These are phyloP conservation scores for Pyrus hybrid DNA, from an alignment of 331 rosid genomes.

Conservation along the genomic window DNA sequence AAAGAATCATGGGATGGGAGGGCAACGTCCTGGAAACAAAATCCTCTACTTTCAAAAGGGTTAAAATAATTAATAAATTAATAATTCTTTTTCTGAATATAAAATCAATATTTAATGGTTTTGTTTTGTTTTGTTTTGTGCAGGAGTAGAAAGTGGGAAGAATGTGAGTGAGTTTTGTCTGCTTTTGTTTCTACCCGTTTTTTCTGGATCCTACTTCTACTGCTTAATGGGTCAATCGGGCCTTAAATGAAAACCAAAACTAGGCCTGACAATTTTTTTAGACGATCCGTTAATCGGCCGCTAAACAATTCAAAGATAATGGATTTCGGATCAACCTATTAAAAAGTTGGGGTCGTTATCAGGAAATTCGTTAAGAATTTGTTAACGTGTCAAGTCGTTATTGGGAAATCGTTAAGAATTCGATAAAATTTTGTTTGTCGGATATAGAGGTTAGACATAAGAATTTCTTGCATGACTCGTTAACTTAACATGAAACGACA, in stretches of 20 bases:
- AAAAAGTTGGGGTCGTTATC: no score
- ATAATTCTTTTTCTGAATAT: not conserved
- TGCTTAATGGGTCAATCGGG: not conserved
- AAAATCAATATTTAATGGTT: not conserved
- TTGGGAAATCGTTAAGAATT: no score
- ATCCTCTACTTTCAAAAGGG: not conserved
- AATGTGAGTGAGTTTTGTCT: not conserved
- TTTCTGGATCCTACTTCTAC: not conserved
- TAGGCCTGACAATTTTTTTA: no score
- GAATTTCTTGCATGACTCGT: no score
- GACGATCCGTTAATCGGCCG: no score
- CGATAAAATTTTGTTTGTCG: no score
- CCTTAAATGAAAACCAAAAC: not conserved
- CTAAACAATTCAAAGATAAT: no score
- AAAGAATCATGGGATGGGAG: not conserved
- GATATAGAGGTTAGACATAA: no score
- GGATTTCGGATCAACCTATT: no score
- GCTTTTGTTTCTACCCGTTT: not conserved
- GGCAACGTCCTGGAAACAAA: not conserved
- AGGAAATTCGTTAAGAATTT: no score
- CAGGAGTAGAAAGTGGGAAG: not conserved
- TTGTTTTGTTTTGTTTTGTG: not conserved
- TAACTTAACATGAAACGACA: no score
- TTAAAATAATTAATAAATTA: not conserved
- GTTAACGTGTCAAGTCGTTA: no score